Base-by-base conservation (phyloP, 2,329 filamentous ascomycete genomes). In the Orbilia blumenaviensis region DNA sequence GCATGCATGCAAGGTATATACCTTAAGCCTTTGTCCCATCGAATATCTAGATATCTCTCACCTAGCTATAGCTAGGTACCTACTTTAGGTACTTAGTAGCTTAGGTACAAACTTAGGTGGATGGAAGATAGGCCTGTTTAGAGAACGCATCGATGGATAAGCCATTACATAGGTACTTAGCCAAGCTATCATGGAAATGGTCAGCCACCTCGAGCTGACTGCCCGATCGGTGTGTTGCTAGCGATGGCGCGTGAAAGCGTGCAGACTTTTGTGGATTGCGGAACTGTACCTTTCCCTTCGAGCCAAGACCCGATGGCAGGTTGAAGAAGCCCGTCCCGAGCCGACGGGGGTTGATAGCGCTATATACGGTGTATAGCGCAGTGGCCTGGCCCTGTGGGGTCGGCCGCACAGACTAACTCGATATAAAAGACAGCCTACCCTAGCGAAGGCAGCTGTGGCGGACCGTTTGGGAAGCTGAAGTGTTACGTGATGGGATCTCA, bases 251-350 rank as follows among this genome's bases (percentile, higher is more conserved):
- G 58, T 52, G 46, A 32, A 54, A 29, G 23, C 41, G 27, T 44
- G 32, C 56, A 29, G 27, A 23, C 36, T 18, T 41, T 46, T 27
- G 42, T 46, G 21, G n/a, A n/a, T n/a, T n/a, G n/a, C n/a, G n/a
- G n/a, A n/a, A n/a, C n/a, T 63, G 38, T 48, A 34, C 58, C 41
- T 63, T 48, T 34, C 58, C 6, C 48, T 63, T 63, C 58, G 36
- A 48, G 58, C 58, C 58, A 48, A 42, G 56, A 61, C 41, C 56
- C 21, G 60, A 46, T 50, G 41, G 38, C 42, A 50, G 60, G 36
- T 27, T 44, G 60, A 50, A 36, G 42, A 38, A 50, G 25, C 54
- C 32, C 67, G 67, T 64, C 58, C 67, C 67, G 67, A 72, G 67
- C 67, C 60, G 67, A 50, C 58, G 66, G 58, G 58, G 66, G 66